Conservation (phyloP, 2,329 filamentous ascomycete genomes). For the Trichoderma aggressivum region DNA sequence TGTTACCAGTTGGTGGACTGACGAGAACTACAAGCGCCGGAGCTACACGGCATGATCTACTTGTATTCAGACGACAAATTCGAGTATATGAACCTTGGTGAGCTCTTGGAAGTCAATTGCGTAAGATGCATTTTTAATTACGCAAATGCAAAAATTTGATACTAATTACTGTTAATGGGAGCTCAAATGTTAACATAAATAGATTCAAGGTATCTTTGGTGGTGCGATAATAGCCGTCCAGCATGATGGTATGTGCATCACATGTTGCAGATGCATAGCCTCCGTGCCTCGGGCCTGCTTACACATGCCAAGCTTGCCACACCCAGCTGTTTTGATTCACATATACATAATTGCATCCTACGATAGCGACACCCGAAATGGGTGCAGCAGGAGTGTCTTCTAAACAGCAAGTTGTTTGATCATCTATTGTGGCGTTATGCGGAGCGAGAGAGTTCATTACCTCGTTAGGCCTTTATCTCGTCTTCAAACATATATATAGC, state of each 20-base stretch:
- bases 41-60: slow-evolving; percentile 24
- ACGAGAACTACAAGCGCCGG: slow-evolving; percentile 36
- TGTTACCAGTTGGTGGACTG: slow-evolving; percentile 34
- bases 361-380: neutral
- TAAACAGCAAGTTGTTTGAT: neutral
- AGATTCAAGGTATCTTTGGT: neutral
- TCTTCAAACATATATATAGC: neutral
- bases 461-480: neutral
- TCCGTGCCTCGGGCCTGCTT: neutral
- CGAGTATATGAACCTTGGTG: neutral
- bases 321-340: neutral
- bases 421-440: neutral
- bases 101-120: neutral
- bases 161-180: neutral
- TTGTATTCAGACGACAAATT: neutral
- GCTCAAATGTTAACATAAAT: neutral
- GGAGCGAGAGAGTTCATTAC: neutral
- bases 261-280: neutral
- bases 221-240: neutral
- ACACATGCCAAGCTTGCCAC: neutral
- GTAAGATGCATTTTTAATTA: neutral
- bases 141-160: neutral
- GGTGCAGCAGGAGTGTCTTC: neutral
- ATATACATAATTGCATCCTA: neutral
- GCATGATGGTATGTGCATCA: neutral